These are phyloP conservation scores for Pythium periplocum DNA, from an alignment of 352 stramenopile species.

Conservation along the genomic window DNA sequence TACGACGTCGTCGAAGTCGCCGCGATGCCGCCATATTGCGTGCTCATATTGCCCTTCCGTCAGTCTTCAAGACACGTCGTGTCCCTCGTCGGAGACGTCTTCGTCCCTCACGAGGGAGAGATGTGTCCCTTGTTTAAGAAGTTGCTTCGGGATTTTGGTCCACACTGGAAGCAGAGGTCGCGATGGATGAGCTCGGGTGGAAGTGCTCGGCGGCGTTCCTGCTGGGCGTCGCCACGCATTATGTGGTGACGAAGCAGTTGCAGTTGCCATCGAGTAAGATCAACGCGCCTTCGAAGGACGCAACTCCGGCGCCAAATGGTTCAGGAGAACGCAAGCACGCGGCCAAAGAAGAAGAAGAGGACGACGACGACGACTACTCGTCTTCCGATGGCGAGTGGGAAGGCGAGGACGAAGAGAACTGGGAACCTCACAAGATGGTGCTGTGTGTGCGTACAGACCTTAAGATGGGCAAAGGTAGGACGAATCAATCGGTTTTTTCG, in stretches of 20 bases:
- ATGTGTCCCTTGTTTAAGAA: slow-evolving; percentile 9
- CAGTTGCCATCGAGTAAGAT: slow-evolving; percentile 1
- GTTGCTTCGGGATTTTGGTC: slow-evolving; percentile 1
- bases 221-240: slow-evolving; percentile 63
- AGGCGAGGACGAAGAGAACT: slow-evolving; percentile 48
- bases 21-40: slow-evolving; percentile 10
- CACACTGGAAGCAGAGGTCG: slow-evolving; percentile 4
- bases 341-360: slow-evolving; percentile 4
- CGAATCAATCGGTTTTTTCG: too few species aligned
- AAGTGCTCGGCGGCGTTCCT: slow-evolving; percentile 77
- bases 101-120: background rate
- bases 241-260: slow-evolving; percentile 39
- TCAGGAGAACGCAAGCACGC: background rate
- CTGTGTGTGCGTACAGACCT: slow-evolving; percentile 93
- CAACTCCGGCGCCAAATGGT: slow-evolving; percentile 3
- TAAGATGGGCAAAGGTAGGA: slow-evolving; percentile 93
- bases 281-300: slow-evolving; percentile 4
- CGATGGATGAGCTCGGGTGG: slow-evolving; percentile 64
- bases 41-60: slow-evolving; percentile 10
- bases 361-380: slow-evolving; percentile 8
- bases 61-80: too few species aligned
- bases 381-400: slow-evolving; percentile 63
- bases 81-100: too few species aligned
- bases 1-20: background rate
- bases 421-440: slow-evolving; percentile 90